These are phyloP conservation scores for Boletus reticuloceps DNA, from an alignment of 768 basidiomycete genomes.

Conservation along the genomic window DNA sequence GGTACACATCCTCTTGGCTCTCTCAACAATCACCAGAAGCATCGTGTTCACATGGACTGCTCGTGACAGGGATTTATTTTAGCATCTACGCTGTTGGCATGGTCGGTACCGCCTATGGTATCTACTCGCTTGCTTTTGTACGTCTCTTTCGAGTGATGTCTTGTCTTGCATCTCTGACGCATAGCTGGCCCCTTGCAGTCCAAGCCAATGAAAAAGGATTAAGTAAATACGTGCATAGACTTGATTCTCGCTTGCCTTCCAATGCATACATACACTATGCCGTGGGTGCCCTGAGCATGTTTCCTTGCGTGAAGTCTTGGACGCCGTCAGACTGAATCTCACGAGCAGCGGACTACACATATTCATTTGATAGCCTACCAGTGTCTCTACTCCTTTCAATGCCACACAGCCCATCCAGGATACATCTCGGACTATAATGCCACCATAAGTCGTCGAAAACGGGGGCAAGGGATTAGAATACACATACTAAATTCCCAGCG, in stretches of 20 bases:
- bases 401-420: no score
- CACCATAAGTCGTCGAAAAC: no score
- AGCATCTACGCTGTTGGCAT: constrained; percentile 54
- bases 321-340: not conserved
- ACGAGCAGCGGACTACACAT: not conserved
- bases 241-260: not conserved
- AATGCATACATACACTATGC: constrained; percentile 13
- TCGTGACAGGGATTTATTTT: constrained; percentile 52
- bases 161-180: not conserved
- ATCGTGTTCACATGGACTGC: not conserved
- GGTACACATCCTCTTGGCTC: constrained; percentile 37
- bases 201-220: constrained; percentile 29
- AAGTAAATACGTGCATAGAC: constrained; percentile 22
- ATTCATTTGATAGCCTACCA: not conserved
- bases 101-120: constrained; percentile 49
- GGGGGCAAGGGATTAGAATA: no score
- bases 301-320: not conserved
- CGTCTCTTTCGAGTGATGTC: not conserved
- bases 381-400: not conserved
- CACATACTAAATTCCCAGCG: no score
- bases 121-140: constrained; percentile 8
- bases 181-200: constrained; percentile 9
- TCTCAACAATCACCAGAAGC: no score
- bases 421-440: no score
- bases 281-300: not conserved